These are phyloP conservation scores for Emmonsia crescens DNA, from an alignment of 2,329 filamentous ascomycete species.

Conservation along the genomic window DNA sequence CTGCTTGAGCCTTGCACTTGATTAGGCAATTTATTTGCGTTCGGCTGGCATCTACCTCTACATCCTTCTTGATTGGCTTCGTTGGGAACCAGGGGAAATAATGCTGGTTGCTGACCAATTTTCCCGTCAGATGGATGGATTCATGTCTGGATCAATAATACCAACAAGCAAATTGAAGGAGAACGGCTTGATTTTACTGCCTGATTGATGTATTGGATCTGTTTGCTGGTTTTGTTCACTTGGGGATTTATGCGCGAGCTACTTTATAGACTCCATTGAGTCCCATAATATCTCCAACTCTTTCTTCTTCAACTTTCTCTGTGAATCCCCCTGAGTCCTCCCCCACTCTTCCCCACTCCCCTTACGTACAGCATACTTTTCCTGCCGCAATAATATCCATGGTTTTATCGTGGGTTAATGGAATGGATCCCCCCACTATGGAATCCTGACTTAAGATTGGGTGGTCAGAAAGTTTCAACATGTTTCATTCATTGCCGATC, in stretches of 20 bases:
- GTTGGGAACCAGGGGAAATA: neutral
- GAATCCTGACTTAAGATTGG: neutral
- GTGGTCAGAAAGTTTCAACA: neutral
- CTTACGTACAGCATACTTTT: neutral
- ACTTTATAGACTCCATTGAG: too few relatives aligned
- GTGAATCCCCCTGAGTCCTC: too few relatives aligned
- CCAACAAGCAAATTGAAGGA: too few relatives aligned
- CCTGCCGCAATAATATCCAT: neutral
- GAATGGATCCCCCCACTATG: neutral
- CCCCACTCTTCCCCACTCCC: neutral
- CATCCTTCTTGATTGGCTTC: neutral
- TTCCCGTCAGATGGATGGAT: too few relatives aligned
- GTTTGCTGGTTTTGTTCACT: too few relatives aligned
- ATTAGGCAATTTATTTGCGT: neutral
- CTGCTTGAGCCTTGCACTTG: neutral
- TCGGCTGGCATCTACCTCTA: neutral
- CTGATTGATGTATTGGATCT: too few relatives aligned
- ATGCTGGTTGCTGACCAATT: too few relatives aligned
- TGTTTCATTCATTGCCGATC: neutral
- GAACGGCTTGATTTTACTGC: neutral
- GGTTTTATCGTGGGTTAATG: neutral
- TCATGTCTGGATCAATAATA: too few relatives aligned
- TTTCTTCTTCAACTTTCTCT: too few relatives aligned
- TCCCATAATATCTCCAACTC: too few relatives aligned
- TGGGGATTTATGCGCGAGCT: too few relatives aligned